Conservation (phyloP, 148 eudicot species). For the Oxyria digyna region DNA sequence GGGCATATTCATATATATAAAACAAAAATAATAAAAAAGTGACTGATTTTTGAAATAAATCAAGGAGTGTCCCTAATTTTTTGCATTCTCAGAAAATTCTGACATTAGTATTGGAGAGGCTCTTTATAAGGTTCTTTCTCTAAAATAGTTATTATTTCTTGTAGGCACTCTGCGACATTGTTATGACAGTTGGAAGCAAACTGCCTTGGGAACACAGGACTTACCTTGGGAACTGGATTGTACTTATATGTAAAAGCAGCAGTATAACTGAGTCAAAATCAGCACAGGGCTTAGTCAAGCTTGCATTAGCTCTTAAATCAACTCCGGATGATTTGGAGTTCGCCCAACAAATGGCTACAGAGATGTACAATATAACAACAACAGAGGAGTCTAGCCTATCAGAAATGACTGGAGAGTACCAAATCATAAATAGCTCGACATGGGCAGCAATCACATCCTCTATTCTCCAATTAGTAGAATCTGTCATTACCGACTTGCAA, state of each 20-base stretch:
- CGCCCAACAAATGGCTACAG: conserved; percentile 32
- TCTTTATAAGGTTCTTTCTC: background rate
- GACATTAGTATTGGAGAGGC: no score
- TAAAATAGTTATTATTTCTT: background rate
- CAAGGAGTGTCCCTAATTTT: no score
- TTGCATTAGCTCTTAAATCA: conserved; percentile 16
- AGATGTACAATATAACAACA: conserved; percentile 24
- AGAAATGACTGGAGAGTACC: conserved; percentile 26
- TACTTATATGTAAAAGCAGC: conserved; percentile 26
- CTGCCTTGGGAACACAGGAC: conserved; percentile 23
- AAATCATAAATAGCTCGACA: conserved; percentile 28
- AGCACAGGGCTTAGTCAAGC: conserved; percentile 27
- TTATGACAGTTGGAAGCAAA: conserved; percentile 29
- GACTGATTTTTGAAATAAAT: no score
- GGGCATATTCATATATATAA: no score
- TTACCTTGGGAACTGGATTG: conserved; percentile 30
- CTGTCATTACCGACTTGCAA: conserved; percentile 31
- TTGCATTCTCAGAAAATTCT: no score
- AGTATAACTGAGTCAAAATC: conserved; percentile 23
- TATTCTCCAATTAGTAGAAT: conserved; percentile 30
- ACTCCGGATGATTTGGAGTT: conserved; percentile 39
- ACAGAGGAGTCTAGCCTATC: conserved; percentile 20
- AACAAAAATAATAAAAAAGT: no score
- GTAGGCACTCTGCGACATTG: conserved; percentile 40
- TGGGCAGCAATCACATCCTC: conserved; percentile 21